phyloP scores from a whole-genome alignment of 2,329 filamentous ascomycete genomes.

The Coleophoma eucalyptorum region DNA sequence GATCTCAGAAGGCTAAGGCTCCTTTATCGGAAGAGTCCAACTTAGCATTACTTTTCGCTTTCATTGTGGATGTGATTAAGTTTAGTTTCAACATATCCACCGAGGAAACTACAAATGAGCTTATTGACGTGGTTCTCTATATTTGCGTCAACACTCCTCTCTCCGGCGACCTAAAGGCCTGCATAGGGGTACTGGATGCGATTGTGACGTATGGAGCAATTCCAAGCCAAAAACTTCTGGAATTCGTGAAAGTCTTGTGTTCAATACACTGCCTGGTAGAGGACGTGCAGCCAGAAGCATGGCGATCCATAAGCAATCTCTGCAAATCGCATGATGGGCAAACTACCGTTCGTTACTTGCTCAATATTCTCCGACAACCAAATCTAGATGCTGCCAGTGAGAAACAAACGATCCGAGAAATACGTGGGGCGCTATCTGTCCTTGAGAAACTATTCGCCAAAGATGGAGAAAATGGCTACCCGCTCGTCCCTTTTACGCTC shows the following conservation, averaged over 20 bases:
- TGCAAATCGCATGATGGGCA: constrained; percentile 73
- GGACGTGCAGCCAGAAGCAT: constrained; percentile 58
- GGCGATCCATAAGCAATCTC: constrained; percentile 67
- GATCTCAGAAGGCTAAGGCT: constrained; percentile 34
- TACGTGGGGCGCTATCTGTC: constrained; percentile 60
- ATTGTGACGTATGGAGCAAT: constrained; percentile 71
- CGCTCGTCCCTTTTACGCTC: constrained; percentile 52
- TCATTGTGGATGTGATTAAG: constrained; percentile 66
- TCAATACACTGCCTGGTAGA: constrained; percentile 66
- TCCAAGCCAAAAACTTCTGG: constrained; percentile 56
- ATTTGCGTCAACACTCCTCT: constrained; percentile 67
- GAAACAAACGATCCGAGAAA: constrained; percentile 50
- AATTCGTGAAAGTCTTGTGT: constrained; percentile 67
- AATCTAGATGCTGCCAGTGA: constrained; percentile 40
- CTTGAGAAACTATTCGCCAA: constrained; percentile 60
- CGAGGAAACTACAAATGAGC: constrained; percentile 53
- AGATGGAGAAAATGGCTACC: constrained; percentile 55
- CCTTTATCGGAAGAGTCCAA: constrained; percentile 53
- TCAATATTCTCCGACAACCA: constrained; percentile 55
- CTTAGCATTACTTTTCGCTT: constrained; percentile 60
- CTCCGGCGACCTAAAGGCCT: constrained; percentile 61
- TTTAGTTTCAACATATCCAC: constrained; percentile 70
- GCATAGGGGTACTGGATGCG: constrained; percentile 64
- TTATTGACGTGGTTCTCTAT: constrained; percentile 59
- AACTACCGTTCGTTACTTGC: constrained; percentile 60